Evolutionary conservation across 1,284 basidiomycete genomes (phyloP).

Genomic region (Irpex rosettiformis): DNA sequence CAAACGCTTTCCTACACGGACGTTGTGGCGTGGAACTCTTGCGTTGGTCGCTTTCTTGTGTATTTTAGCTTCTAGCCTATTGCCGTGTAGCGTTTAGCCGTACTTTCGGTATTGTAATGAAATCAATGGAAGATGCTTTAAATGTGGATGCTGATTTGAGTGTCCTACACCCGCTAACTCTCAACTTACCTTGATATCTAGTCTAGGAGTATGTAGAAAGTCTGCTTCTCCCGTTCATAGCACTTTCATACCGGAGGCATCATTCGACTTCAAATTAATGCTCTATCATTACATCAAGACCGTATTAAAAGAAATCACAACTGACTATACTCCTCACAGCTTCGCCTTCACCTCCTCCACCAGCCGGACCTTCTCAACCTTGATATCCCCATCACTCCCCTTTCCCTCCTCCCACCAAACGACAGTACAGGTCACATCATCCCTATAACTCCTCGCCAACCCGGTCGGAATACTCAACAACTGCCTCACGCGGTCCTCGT

Average conservation of each 20-base stretch:
- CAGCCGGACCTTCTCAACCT: slow-evolving; percentile 23
- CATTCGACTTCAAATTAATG: too few relatives aligned
- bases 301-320: not conserved
- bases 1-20: too few relatives aligned
- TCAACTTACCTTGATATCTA: too few relatives aligned
- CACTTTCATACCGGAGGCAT: too few relatives aligned
- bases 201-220: too few relatives aligned
- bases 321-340: slow-evolving; percentile 25
- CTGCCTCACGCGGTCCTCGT: slow-evolving; percentile 63
- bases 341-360: slow-evolving; percentile 33
- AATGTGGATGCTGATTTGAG: too few relatives aligned
- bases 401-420: slow-evolving; percentile 75
- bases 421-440: slow-evolving; percentile 90
- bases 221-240: too few relatives aligned
- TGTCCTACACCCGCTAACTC: too few relatives aligned
- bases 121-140: too few relatives aligned
- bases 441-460: slow-evolving; percentile 73
- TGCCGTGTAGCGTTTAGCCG: not conserved
- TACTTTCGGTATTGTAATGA: not conserved
- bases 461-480: slow-evolving; percentile 87
- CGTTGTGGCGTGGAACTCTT: too few relatives aligned
- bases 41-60: not conserved
- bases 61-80: not conserved
- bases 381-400: slow-evolving; percentile 30
- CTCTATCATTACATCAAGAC: not conserved